Percentiles rank a stretch among this genome's conserved stretches.
Conservation (phyloP, 208 protist genomes). For the Leishmania major region DNA sequence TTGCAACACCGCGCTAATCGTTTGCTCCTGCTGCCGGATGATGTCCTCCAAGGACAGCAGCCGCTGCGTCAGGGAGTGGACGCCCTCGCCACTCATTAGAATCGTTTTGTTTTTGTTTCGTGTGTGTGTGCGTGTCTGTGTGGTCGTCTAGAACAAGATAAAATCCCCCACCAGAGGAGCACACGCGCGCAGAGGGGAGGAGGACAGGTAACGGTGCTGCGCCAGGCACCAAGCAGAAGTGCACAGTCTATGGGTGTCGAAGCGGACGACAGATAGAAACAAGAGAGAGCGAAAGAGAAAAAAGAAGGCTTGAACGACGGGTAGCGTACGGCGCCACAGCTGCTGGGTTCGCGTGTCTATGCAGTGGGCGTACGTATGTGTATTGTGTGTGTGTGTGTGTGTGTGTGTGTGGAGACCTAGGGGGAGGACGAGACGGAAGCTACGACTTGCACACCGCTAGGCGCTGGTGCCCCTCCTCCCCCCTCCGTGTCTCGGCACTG, state of each 20-base stretch:
- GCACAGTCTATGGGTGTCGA: neutral
- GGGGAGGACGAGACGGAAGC: neutral
- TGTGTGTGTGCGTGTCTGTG: neutral
- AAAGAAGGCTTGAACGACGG: neutral
- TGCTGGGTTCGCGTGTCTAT: neutral
- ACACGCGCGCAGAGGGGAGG: neutral
- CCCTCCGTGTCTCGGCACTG: neutral
- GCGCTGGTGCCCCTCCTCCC: neutral
- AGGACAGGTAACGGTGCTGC: neutral
- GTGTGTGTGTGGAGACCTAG: neutral
- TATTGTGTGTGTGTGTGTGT: neutral
- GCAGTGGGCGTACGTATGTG: neutral
- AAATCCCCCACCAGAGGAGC: no score
- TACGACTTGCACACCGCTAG: neutral
- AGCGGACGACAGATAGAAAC: no score
- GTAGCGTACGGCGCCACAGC: neutral
- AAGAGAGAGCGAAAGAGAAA: neutral
- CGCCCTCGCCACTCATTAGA: slow-evolving; percentile 32
- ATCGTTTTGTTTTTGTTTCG: neutral
- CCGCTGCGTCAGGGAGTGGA: slow-evolving; percentile 54
- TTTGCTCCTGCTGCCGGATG: slow-evolving; percentile 74
- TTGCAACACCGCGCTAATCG: slow-evolving; percentile 56
- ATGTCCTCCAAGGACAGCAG: slow-evolving; percentile 85
- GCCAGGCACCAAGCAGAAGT: neutral
- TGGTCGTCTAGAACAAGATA: neutral